A percentile compares a stretch with the other conserved stretches of the same genome.
Evolutionary conservation across 169 alveolate species (phyloP).

Genomic region (Plasmodium malariae): DNA sequence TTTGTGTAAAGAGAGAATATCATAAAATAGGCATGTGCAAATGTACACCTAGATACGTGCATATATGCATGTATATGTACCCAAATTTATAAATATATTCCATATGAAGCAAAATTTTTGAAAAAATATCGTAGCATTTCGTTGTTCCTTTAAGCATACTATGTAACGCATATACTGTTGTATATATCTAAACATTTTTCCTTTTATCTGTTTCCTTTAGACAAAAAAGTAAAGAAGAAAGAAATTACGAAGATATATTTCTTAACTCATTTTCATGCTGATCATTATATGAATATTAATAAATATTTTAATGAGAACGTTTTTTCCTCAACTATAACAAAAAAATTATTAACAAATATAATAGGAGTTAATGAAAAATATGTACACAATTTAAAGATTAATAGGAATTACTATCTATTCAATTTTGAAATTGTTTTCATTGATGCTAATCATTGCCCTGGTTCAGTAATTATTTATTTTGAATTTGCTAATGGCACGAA

Average conservation of each 20-base stretch:
- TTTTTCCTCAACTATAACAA: constrained; percentile 53
- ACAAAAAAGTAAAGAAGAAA: constrained; percentile 7
- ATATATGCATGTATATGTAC: neutral
- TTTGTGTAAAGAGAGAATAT: no score
- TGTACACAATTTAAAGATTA: constrained; percentile 72
- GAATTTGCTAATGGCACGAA: constrained; percentile 65
- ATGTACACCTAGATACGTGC: neutral
- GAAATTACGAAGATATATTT: constrained; percentile 44
- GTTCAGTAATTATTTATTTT: constrained; percentile 74
- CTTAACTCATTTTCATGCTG: constrained; percentile 76
- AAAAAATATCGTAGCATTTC: no score
- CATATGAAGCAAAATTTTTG: no score
- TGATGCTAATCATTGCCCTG: constrained; percentile 78
- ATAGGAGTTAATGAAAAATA: constrained; percentile 66
- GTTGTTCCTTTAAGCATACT: no score
- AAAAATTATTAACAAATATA: constrained; percentile 48
- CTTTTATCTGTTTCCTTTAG: constrained; percentile 2
- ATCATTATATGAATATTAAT: constrained; percentile 68
- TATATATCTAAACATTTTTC: neutral
- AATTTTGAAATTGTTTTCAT: constrained; percentile 65
- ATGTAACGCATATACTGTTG: no score
- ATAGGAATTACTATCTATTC: constrained; percentile 55
- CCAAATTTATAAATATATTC: neutral
- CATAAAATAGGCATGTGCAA: neutral
- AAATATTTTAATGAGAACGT: constrained; percentile 53